Conservation (phyloP, 805 yeast genomes). For the Yarrowia deformans region DNA sequence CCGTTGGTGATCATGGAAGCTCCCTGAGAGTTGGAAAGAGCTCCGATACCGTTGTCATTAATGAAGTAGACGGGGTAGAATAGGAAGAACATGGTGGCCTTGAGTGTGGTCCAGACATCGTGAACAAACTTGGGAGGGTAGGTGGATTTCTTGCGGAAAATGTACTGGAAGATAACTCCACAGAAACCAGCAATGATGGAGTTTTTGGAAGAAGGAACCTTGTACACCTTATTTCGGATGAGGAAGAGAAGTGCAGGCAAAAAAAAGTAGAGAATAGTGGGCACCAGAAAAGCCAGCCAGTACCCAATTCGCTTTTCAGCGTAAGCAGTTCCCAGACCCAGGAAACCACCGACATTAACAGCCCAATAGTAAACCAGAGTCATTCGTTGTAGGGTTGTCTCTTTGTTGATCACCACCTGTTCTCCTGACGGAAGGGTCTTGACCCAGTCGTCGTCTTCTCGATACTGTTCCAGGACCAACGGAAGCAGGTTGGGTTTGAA, state of each 20-base stretch:
- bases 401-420: conserved; percentile 3
- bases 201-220: conserved; percentile 13
- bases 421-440: conserved; percentile 1
- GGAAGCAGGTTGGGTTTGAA: conserved; percentile 15
- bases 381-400: conserved; percentile 50
- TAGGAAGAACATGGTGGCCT: conserved; percentile 15
- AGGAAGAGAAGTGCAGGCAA: conserved; percentile 7
- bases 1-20: conserved; percentile 61
- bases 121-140: conserved; percentile 54
- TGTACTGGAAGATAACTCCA: conserved; percentile 22
- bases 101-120: conserved; percentile 3
- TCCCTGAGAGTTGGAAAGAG: conserved; percentile 59
- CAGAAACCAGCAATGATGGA: conserved; percentile 27
- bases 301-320: conserved; percentile 17
- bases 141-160: conserved; percentile 53
- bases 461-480: conserved; percentile 9
- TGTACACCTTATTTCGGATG: conserved; percentile 44
- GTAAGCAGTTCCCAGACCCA: conserved; percentile 46
- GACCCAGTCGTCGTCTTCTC: conserved; percentile 25
- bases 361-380: conserved; percentile 61
- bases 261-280: conserved; percentile 15
- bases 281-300: conserved; percentile 14
- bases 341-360: conserved; percentile 63
- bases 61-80: conserved; percentile 24
- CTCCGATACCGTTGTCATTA: conserved; percentile 47